These are phyloP conservation scores for Xylaria palmicola DNA, from an alignment of 495 filamentous ascomycete species.

Conservation along the genomic window DNA sequence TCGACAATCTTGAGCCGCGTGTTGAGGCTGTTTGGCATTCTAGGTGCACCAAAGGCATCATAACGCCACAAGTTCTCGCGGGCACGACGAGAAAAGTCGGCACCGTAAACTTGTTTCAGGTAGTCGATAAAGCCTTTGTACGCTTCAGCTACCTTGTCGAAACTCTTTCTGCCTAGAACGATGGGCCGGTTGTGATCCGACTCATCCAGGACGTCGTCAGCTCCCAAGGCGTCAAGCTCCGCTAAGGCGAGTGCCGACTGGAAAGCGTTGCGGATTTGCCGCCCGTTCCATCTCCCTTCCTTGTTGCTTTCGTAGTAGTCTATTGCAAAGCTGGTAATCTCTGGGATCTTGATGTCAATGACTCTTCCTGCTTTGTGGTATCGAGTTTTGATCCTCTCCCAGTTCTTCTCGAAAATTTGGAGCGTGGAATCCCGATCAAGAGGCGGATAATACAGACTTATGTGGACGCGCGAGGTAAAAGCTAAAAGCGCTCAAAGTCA, in stretches of 20 bases:
- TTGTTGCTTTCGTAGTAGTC: constrained; percentile 6
- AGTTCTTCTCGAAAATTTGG: constrained; percentile 37
- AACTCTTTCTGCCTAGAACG: not conserved
- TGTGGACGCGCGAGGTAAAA: constrained; percentile 47
- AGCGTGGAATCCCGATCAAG: constrained; percentile 32
- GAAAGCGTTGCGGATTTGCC: constrained; percentile 33
- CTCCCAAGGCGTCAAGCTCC: constrained; percentile 13
- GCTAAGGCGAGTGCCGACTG: constrained; percentile 34
- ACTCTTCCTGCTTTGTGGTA: constrained; percentile 2
- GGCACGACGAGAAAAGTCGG: constrained; percentile 4
- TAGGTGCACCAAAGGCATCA: constrained; percentile 1
- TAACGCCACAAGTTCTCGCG: constrained; percentile 5
- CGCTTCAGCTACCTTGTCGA: not conserved
- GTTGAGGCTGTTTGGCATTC: constrained; percentile 1
- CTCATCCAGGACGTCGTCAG: not conserved
- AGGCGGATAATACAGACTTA: constrained; percentile 47
- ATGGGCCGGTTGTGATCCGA: not conserved
- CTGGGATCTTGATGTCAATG: constrained; percentile 17
- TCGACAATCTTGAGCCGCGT: not conserved
- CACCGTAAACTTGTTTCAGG: constrained; percentile 2
- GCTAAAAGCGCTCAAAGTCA: too few species aligned
- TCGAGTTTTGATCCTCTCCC: constrained; percentile 25
- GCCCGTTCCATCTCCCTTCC: constrained; percentile 26
- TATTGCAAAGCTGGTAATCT: constrained; percentile 13
- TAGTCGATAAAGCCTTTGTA: constrained; percentile 1